phyloP scores from a whole-genome alignment of 2,329 filamentous ascomycete genomes.

The Pestalotiopsis sp. region DNA sequence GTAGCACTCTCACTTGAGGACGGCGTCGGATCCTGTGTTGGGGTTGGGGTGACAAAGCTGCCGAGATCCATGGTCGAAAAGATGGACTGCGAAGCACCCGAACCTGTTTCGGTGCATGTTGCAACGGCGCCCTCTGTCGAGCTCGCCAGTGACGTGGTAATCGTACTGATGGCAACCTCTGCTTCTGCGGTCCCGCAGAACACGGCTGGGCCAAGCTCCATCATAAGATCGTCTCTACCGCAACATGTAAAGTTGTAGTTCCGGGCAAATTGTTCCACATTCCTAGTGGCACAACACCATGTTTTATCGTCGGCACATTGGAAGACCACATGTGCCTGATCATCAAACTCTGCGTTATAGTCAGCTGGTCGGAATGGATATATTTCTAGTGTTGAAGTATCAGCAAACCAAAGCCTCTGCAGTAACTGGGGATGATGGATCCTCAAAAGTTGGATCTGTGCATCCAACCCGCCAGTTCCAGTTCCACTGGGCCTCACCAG shows the following conservation, averaged over 20 bases:
- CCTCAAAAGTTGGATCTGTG: not conserved
- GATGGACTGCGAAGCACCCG: not conserved
- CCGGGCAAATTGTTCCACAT: not conserved
- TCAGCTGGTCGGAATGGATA: not conserved
- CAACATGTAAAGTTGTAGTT: not conserved
- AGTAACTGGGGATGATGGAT: not conserved
- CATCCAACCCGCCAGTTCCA: not conserved
- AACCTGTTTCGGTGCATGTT: not conserved
- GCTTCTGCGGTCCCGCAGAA: not conserved
- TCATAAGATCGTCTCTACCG: not conserved
- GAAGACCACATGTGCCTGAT: not conserved
- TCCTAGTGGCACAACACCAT: not conserved
- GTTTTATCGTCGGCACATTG: not conserved
- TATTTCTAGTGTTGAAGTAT: too few relatives aligned
- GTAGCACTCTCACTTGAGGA: not conserved
- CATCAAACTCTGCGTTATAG: not conserved
- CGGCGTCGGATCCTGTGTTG: not conserved
- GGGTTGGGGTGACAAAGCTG: not conserved
- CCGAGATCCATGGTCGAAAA: not conserved
- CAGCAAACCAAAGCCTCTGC: not conserved
- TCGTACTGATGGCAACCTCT: not conserved
- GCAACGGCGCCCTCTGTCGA: not conserved
- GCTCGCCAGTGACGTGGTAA: not conserved
- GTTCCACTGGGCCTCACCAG: not conserved
- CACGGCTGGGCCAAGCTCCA: not conserved